phyloP scores from a whole-genome alignment of 2,329 filamentous ascomycete genomes.

The Alternaria brassicicola region DNA sequence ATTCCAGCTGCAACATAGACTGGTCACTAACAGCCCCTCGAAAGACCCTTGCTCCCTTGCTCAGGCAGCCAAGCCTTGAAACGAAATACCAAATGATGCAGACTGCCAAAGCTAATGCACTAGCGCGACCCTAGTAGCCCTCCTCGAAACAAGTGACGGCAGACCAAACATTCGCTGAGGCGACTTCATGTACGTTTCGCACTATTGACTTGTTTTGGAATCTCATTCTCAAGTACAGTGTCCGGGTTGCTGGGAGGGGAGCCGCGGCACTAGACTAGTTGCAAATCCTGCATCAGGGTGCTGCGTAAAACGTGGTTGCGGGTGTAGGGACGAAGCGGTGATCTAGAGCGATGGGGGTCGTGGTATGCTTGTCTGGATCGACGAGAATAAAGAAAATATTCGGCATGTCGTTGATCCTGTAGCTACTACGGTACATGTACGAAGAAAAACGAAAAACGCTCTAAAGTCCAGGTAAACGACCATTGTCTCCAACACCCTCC shows the following conservation, averaged over 20 bases:
- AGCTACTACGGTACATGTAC: background rate
- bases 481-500: background rate
- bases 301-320: background rate
- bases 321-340: background rate
- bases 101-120: background rate
- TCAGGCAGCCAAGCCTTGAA: background rate
- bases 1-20: background rate
- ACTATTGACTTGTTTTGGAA: conserved; percentile 7
- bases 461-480: background rate
- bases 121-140: background rate
- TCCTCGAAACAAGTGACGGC: conserved; percentile 1
- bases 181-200: conserved; percentile 2
- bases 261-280: background rate
- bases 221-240: background rate
- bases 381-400: background rate
- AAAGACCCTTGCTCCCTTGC: background rate
- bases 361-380: background rate
- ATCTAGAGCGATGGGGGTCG: background rate
- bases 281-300: background rate
- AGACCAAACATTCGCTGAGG: background rate
- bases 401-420: background rate
- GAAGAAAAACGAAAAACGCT: background rate
- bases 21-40: background rate
- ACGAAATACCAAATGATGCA: background rate
- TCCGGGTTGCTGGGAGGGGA: conserved; percentile 1